Evolutionary conservation across 2,329 filamentous ascomycete genomes (phyloP), one percentile per base, ranked within the genome.

Genomic region (Colletotrichum costaricense): DNA sequence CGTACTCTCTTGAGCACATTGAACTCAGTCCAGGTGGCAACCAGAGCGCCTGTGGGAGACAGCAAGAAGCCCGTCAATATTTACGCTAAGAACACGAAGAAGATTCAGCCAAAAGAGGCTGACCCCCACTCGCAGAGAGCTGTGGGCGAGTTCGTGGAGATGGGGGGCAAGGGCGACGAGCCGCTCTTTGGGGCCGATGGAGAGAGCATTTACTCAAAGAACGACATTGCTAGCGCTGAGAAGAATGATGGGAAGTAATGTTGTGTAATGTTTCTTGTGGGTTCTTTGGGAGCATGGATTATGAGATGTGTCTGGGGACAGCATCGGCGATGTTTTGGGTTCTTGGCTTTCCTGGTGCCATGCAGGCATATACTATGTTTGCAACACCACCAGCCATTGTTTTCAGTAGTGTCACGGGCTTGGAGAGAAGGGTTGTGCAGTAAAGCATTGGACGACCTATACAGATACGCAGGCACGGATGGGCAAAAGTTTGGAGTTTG

Each of bases 91-190:
- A 96, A 95, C 70, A 84, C 85, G 70, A 81, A 82, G 74, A 84
- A 74, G 57, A 67, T 59, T 26, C 30, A 78, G 19, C 75, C 78
- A 75, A 88, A 88, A 74, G 94, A 98, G 83, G 82, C 87, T 1
- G 88, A 88, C 1, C 95, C 95, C 91, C 30, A 89, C 91, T 38
- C 86, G 92, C 74, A 88, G 94, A 69, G 88, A 8, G 54, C 90
- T 38, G 88, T 94, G 0, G 86, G 89, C 5, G 95, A 97, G 78
- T 98, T 98, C 77, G 92, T 95, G 81, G 90, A 92, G 74, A 89
- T 97, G 86, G 96, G 96, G 52, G 95, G 95, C 19, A 94, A 93
- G 78, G 96, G 95, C 5, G 96, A 98, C 78, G 91, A 95, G 81
- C 86, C 89, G 56, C 86, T 98, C 16, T 98, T 92, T 80, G 90